phyloP scores from a whole-genome alignment of 345 rosid species.

The Rhizophora apiculata region DNA sequence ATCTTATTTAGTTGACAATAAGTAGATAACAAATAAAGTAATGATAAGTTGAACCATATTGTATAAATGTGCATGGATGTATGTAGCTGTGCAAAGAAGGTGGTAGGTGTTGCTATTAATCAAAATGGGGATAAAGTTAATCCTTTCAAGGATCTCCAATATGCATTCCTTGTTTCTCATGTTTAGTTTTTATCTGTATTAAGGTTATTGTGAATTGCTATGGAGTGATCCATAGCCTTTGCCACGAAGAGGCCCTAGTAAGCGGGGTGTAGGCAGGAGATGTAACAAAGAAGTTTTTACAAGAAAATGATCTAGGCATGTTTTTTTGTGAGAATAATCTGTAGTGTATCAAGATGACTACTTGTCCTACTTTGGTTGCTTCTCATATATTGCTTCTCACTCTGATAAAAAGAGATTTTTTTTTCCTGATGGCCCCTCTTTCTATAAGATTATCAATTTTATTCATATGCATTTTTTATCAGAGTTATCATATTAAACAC shows the following conservation, averaged over 20 bases:
- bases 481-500: too few relatives aligned
- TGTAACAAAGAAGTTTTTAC: conserved; percentile 74
- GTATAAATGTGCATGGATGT: too few relatives aligned
- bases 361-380: conserved; percentile 13
- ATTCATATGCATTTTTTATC: too few relatives aligned
- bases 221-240: conserved; percentile 99
- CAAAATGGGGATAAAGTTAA: too few relatives aligned
- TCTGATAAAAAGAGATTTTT: too few relatives aligned
- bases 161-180: conserved; percentile 4
- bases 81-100: too few relatives aligned
- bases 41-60: too few relatives aligned
- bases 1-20: too few relatives aligned
- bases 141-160: neutral
- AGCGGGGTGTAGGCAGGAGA: conserved; percentile 93
- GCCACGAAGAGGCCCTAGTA: conserved; percentile 95
- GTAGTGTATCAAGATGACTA: neutral
- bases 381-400: conserved; percentile 17
- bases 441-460: too few relatives aligned
- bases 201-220: conserved; percentile 91
- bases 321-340: neutral
- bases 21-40: too few relatives aligned
- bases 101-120: too few relatives aligned
- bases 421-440: too few relatives aligned
- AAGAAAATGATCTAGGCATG: conserved; percentile 84
- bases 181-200: conserved; percentile 18